Evolutionary conservation across 352 stramenopile species (phyloP).

Genomic region (Phytophthora chlamydospora): DNA sequence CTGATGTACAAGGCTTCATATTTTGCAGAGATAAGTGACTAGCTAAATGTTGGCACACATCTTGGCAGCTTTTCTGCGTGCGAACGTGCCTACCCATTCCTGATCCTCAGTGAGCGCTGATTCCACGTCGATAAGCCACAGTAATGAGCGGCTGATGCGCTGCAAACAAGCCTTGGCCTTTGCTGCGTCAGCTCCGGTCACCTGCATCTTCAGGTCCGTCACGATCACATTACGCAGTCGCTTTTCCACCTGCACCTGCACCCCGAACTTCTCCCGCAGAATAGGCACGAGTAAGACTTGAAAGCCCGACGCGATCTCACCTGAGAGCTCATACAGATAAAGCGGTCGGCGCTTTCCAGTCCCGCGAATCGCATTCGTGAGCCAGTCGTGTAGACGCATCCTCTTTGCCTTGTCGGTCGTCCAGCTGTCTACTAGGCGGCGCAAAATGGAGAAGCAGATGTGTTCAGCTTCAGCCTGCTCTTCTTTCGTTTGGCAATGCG

Average conservation of each 20-base stretch:
- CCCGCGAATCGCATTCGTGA: constrained; percentile 65
- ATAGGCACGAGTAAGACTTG: constrained; percentile 69
- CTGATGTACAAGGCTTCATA: constrained; percentile 7
- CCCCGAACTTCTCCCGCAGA: constrained; percentile 57
- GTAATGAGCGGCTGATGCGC: constrained; percentile 57
- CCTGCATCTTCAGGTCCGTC: constrained; percentile 63
- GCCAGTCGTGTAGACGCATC: constrained; percentile 75
- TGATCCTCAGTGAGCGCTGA: constrained; percentile 45
- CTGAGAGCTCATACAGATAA: constrained; percentile 66
- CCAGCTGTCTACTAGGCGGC: constrained; percentile 65
- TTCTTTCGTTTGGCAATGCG: constrained; percentile 32
- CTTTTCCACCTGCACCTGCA: constrained; percentile 65
- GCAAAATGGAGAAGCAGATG: constrained; percentile 67
- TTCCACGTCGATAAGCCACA: constrained; percentile 61
- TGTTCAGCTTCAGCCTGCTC: constrained; percentile 54
- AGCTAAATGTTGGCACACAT: constrained; percentile 43
- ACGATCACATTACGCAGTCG: constrained; percentile 64
- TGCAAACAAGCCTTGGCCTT: constrained; percentile 52
- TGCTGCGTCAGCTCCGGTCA: constrained; percentile 27
- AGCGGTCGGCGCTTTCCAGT: constrained; percentile 60
- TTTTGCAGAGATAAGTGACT: constrained; percentile 4
- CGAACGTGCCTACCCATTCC: constrained; percentile 44
- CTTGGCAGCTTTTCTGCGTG: constrained; percentile 43
- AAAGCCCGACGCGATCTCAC: constrained; percentile 66
- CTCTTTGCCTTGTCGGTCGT: constrained; percentile 74